Percentiles rank a stretch among this genome's conserved stretches.
Conservation (phyloP, 139 green algal genomes). For the Edaphochlamys debaryana region DNA sequence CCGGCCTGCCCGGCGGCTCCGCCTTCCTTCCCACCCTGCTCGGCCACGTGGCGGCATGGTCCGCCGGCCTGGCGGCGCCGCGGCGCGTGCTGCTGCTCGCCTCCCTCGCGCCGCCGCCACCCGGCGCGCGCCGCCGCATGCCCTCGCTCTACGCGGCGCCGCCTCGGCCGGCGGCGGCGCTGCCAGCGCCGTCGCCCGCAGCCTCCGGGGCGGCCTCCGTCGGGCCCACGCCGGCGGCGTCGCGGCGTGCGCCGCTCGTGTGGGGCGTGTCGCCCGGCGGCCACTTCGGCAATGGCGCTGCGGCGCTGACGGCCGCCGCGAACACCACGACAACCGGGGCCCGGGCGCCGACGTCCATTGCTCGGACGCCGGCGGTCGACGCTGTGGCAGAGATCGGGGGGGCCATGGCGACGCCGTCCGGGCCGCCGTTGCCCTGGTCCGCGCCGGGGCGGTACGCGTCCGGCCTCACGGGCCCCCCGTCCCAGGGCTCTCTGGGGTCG, state of each 20-base stretch:
- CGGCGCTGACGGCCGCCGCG: too few relatives aligned
- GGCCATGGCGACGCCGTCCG: constrained; percentile 5
- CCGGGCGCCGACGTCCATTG: neutral
- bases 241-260: too few relatives aligned
- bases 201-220: neutral
- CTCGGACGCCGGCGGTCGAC: neutral
- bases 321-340: neutral
- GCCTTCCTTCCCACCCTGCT: constrained; percentile 5
- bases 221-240: neutral
- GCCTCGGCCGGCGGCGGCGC: neutral
- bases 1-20: constrained; percentile 15
- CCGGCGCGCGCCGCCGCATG: neutral
- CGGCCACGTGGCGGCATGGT: constrained; percentile 21
- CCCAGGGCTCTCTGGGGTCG: neutral
- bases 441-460: neutral
- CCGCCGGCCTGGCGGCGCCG: neutral
- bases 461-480: neutral
- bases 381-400: neutral
- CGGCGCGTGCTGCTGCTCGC: constrained; percentile 7
- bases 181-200: neutral
- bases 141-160: too few relatives aligned
- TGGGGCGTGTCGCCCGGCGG: neutral
- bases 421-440: neutral
- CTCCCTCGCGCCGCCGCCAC: neutral
- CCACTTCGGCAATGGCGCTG: neutral